Evolutionary conservation across 345 rosid genomes (phyloP).

Genomic region (Boechera retrofracta): DNA sequence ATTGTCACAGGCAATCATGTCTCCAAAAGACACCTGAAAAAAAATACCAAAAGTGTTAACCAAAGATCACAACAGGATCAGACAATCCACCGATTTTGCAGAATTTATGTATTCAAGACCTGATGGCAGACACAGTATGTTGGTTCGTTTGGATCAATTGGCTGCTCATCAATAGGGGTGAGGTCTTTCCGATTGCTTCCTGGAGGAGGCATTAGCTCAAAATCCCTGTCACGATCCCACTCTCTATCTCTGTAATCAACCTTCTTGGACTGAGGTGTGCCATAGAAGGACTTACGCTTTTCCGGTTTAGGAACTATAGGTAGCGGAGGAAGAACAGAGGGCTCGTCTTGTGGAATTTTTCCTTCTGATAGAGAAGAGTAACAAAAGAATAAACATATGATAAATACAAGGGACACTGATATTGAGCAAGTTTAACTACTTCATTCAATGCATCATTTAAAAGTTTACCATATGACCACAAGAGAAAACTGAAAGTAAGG

Average conservation of each 20-base stretch:
- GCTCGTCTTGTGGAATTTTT: conserved; percentile 88
- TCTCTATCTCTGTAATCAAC: conserved; percentile 80
- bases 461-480: conserved; percentile 7
- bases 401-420: background rate
- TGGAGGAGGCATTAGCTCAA: conserved; percentile 99
- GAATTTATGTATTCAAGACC: conserved; percentile 48
- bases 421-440: conserved; percentile 15
- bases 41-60: conserved; percentile 25
- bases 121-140: conserved; percentile 98
- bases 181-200: conserved; percentile 86
- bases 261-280: conserved; percentile 85
- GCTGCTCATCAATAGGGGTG: conserved; percentile 74
- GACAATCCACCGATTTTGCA: background rate
- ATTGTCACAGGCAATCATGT: conserved; percentile 99
- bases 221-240: conserved; percentile 92
- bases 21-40: conserved; percentile 92
- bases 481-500: background rate
- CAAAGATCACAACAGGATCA: conserved; percentile 11
- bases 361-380: conserved; percentile 63
- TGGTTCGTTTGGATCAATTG: conserved; percentile 98
- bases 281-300: conserved; percentile 67
- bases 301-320: conserved; percentile 81
- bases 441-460: conserved; percentile 12
- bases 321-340: conserved; percentile 82
- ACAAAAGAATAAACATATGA: conserved; percentile 29